Evolutionary conservation across 768 basidiomycete genomes (phyloP), one percentile per base, ranked within the genome.

Genomic region (Boletus patriciae): DNA sequence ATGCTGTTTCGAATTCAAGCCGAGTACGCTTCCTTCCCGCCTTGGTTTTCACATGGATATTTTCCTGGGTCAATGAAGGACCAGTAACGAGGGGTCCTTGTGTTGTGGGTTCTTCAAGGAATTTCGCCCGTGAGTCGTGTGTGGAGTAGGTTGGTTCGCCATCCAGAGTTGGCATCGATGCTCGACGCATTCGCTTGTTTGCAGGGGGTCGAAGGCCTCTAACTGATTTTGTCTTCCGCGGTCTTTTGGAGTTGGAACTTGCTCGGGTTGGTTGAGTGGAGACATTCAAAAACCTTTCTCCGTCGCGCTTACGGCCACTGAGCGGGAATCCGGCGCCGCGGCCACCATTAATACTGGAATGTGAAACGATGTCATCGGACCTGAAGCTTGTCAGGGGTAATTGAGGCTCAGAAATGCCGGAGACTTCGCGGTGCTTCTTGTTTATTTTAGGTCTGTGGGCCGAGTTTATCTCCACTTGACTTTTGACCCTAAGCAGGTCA

Each of bases 1-100:
- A 46, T 33, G 36, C 41, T 11, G 52, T 49, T 53, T 70, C 68
- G 7, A 42, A 54, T 50, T 68, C 63, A 9, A 27, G 13, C 33
- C 66, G 63, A 31, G 52, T 51, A 18, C 66, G 66, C 47, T 69
- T 70, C 53, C 31, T 58, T 21, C 25, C 54, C 4, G 46, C 25
- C 42, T 57, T 55, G 37, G 34, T 23, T 45, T 34, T 21, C 31
- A 10, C 46, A 23, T 15, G 50, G 23, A 13, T 18, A 25, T 42
- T 37, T 23, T 27, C 43, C 19, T 16, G 43, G 15, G 8, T 46
- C 25, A 1, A 18, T 23, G 44, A 27, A 13, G 34, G 16, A 16
- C 10, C 13, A 1, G 19, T 23, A 18, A 16, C 29, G 34, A 27
- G 13, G 19, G 43, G 8, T 13, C 10, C 18, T 29, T 44, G 45